Base-by-base conservation (phyloP, 192 early-diverging fungal species). In the Coemansia sp. region DNA sequence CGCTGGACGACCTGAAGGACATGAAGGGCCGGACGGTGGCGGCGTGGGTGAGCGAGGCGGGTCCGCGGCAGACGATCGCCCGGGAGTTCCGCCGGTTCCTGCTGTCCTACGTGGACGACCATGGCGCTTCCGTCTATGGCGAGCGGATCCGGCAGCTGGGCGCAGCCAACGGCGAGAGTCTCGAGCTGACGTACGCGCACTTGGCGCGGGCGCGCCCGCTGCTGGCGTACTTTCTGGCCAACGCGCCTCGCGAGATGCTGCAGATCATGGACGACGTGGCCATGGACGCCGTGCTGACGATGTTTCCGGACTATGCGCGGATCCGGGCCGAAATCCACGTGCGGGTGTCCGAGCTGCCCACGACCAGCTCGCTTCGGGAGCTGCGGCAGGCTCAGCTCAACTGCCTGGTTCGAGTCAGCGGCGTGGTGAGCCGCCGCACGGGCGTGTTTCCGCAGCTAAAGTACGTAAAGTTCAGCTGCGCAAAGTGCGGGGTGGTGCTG, bases 381-480 rank as follows among this genome's bases (percentile, higher is more conserved):
- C 81, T 98, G 60, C 83, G 96, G 54, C 93, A 97, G 79, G 68
- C 80, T 17, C 89, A 97, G 71, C 74, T 98, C 38, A 97, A 97
- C 81, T 90, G 87, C 39, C 79, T 98, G 16, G 89, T 98, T 30
- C 84, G 91, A 16, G 87, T 98, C 6, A 80, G 85, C 28, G 96
- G 96, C 55, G 92, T 96, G 0, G 93, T 98, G 8, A 96, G 92
- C 5, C 79, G 91, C 17, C 87, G 96, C 51, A 93, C 93, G 1
- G 90, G 90, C 23, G 94, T 98, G 12, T 98, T 95, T 63, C 94
- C 96, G 30, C 96, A 98, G 71, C 82, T 98, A 43, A 97, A 94
- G 73, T 93, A 90, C 64, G 91, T 97, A 38, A 95, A 94, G 72
- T 97, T 91, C 66, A 88, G 94, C 74, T 98, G 96, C 63, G 83